Evolutionary conservation across 2,329 filamentous ascomycete genomes (phyloP).

Genomic region (Fusarium sp.): DNA sequence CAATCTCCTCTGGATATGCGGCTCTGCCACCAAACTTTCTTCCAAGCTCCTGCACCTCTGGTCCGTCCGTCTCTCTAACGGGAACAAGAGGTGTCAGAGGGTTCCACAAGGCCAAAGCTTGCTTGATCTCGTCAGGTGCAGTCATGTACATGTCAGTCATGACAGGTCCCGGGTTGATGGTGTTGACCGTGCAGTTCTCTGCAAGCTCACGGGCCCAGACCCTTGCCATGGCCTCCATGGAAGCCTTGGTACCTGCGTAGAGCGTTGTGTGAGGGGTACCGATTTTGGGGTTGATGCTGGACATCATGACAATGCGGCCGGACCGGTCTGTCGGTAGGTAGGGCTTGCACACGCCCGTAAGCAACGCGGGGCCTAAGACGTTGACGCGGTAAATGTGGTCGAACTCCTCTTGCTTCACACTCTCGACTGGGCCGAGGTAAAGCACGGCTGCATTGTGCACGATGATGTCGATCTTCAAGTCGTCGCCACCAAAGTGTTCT

Average conservation of each 20-base stretch:
- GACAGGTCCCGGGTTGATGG: slow-evolving; percentile 62
- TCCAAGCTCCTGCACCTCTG: slow-evolving; percentile 55
- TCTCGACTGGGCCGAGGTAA: slow-evolving; percentile 58
- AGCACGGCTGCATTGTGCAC: slow-evolving; percentile 70
- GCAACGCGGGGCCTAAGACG: slow-evolving; percentile 67
- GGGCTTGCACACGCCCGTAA: slow-evolving; percentile 65
- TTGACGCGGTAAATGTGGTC: slow-evolving; percentile 68
- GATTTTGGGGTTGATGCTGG: slow-evolving; percentile 63
- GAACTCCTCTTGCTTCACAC: slow-evolving; percentile 63
- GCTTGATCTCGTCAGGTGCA: slow-evolving; percentile 61
- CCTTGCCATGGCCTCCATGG: slow-evolving; percentile 72
- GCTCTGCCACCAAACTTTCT: slow-evolving; percentile 62
- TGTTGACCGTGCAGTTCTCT: slow-evolving; percentile 68
- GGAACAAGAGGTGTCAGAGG: slow-evolving; percentile 62
- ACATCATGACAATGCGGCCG: slow-evolving; percentile 69
- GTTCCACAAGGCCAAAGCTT: slow-evolving; percentile 53
- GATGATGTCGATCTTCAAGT: slow-evolving; percentile 66
- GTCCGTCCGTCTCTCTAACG: slow-evolving; percentile 45
- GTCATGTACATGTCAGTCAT: slow-evolving; percentile 59
- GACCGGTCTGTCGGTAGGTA: slow-evolving; percentile 68
- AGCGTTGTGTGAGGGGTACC: slow-evolving; percentile 67
- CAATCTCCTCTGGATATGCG: slow-evolving; percentile 73
- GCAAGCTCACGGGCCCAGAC: slow-evolving; percentile 71
- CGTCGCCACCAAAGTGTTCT: slow-evolving; percentile 56
- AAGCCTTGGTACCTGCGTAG: slow-evolving; percentile 73